Evolutionary conservation across 176 grass and related monocot genomes (phyloP).

Genomic region (Zizania latifolia): DNA sequence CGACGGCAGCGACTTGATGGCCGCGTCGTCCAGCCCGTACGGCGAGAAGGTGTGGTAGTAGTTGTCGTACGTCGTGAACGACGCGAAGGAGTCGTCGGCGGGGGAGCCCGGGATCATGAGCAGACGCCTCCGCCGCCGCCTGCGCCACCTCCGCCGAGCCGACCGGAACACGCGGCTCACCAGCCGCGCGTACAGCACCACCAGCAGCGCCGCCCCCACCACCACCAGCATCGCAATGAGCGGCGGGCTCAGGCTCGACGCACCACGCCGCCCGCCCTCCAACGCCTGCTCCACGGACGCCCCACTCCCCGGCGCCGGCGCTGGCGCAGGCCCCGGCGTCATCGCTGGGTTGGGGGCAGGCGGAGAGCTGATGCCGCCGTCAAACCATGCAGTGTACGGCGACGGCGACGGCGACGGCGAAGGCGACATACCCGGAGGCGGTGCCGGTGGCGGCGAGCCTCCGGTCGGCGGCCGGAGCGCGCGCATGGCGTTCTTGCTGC

Average conservation of each 20-base stretch:
- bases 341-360: constrained; percentile 27
- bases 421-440: neutral
- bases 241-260: constrained; percentile 64
- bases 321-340: neutral
- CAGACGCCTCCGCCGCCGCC: constrained; percentile 19
- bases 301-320: neutral
- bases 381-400: neutral
- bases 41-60: constrained; percentile 68
- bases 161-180: constrained; percentile 49
- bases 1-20: constrained; percentile 76
- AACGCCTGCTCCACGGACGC: neutral
- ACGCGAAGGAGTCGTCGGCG: constrained; percentile 35
- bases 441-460: neutral
- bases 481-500: constrained; percentile 10
- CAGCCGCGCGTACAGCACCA: constrained; percentile 81
- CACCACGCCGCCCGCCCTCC: neutral
- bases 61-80: constrained; percentile 37
- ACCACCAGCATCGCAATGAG: constrained; percentile 97
- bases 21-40: constrained; percentile 67
- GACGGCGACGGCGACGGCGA: constrained; percentile 13
- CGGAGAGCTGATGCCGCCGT: neutral
- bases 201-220: constrained; percentile 77
- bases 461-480: neutral
- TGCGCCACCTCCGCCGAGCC: constrained; percentile 31
- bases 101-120: constrained; percentile 35